Evolutionary conservation across 805 yeast genomes (phyloP).

Genomic region (Blastobotrys chiropterorum): DNA sequence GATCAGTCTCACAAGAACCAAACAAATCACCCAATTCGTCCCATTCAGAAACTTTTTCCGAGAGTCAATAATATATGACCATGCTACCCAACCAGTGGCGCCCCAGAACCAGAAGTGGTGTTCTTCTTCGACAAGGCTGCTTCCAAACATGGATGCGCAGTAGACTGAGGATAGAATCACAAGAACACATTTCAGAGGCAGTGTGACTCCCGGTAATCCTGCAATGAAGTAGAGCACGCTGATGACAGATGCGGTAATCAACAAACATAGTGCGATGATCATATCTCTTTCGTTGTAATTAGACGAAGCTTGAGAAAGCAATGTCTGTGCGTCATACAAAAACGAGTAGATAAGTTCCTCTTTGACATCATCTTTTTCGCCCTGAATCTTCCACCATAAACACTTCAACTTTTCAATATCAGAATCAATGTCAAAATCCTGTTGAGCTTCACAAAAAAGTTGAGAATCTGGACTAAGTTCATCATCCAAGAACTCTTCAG

Average conservation of each 20-base stretch:
- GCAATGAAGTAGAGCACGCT: conserved; percentile 21
- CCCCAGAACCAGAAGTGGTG: conserved; percentile 95
- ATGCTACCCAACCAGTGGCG: conserved; percentile 34
- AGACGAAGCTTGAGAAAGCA: conserved; percentile 44
- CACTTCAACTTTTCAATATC: conserved; percentile 14
- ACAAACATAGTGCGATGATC: conserved; percentile 7
- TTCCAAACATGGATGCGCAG: conserved; percentile 64
- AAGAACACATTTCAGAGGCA: conserved; percentile 13
- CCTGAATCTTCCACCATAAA: conserved; percentile 11
- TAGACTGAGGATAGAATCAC: conserved; percentile 33
- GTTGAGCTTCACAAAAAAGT: conserved; percentile 8
- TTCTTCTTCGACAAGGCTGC: conserved; percentile 91
- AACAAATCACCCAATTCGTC: conserved; percentile 18
- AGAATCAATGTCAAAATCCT: conserved; percentile 4
- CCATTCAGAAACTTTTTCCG: conserved; percentile 19
- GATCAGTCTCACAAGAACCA: conserved; percentile 46
- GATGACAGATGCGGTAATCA: conserved; percentile 28
- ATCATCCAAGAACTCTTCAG: conserved; percentile 3
- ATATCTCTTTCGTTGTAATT: conserved; percentile 60
- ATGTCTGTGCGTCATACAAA: conserved; percentile 36
- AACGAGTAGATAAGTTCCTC: conserved; percentile 25
- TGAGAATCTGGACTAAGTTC: background rate
- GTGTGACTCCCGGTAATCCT: background rate
- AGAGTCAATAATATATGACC: conserved; percentile 18
- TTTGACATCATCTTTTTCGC: background rate